Evolutionary conservation across 768 basidiomycete species (phyloP).

Genomic region (Cyclocybe cylindracea): DNA sequence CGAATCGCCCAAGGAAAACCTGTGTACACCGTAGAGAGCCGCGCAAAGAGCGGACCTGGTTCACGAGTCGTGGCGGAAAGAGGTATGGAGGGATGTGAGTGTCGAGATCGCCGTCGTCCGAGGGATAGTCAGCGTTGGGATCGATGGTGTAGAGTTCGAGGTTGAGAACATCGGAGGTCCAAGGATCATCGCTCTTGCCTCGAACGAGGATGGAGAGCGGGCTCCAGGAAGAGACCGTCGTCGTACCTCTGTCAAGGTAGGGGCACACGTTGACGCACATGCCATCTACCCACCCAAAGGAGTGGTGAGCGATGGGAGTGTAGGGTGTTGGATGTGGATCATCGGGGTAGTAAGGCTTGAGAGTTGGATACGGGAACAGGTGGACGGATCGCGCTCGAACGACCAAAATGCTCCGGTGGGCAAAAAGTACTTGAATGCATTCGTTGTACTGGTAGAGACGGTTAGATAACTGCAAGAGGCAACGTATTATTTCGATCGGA

Average conservation of each 20-base stretch:
- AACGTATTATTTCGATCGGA: slow-evolving; percentile 22
- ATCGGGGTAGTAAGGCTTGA: slow-evolving; percentile 18
- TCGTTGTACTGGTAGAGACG: slow-evolving; percentile 41
- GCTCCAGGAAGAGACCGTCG: neutral
- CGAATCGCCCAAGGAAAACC: slow-evolving; percentile 52
- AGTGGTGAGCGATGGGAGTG: slow-evolving; percentile 40
- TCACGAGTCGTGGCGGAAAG: slow-evolving; percentile 49
- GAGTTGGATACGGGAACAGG: slow-evolving; percentile 50
- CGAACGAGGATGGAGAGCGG: slow-evolving; percentile 56
- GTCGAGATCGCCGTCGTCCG: slow-evolving; percentile 1
- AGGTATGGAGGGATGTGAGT: slow-evolving; percentile 28
- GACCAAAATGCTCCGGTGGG: slow-evolving; percentile 49
- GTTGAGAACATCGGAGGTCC: slow-evolving; percentile 47
- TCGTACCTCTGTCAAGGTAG: slow-evolving; percentile 1
- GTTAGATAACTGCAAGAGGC: slow-evolving; percentile 1
- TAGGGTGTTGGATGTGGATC: slow-evolving; percentile 24
- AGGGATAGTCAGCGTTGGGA: slow-evolving; percentile 28
- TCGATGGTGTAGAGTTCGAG: slow-evolving; percentile 55
- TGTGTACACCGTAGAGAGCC: slow-evolving; percentile 57
- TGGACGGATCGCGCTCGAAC: slow-evolving; percentile 60
- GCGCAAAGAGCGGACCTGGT: slow-evolving; percentile 38
- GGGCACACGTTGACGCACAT: slow-evolving; percentile 37
- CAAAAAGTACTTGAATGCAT: slow-evolving; percentile 54
- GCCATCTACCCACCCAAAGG: slow-evolving; percentile 72
- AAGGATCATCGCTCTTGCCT: slow-evolving; percentile 60